Evolutionary conservation across 768 basidiomycete genomes (phyloP).

Genomic region (Pulveroboletus frians): DNA sequence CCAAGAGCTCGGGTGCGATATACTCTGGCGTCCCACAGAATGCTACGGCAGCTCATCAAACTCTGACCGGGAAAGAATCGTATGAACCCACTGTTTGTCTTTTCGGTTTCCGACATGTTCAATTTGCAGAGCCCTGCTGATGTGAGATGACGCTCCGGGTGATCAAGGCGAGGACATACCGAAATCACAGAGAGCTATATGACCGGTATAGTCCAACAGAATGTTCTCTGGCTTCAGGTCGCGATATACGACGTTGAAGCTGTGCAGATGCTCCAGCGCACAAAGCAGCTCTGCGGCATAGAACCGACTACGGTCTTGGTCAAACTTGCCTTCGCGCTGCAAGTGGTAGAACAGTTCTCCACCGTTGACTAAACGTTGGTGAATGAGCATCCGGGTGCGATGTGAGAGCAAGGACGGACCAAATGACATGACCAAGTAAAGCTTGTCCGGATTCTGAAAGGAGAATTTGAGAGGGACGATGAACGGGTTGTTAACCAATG

Average conservation of each 20-base stretch:
- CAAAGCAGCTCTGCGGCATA: slow-evolving; percentile 97
- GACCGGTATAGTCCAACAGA: slow-evolving; percentile 92
- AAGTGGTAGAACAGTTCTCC: slow-evolving; percentile 98
- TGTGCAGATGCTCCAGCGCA: slow-evolving; percentile 92
- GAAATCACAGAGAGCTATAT: slow-evolving; percentile 97
- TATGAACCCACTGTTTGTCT: slow-evolving; percentile 80
- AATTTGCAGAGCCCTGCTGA: slow-evolving; percentile 75
- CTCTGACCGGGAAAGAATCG: neutral
- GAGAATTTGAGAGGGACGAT: slow-evolving; percentile 99
- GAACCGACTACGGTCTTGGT: slow-evolving; percentile 88
- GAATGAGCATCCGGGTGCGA: neutral
- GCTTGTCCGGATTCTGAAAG: slow-evolving; percentile 95
- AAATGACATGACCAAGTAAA: slow-evolving; percentile 97
- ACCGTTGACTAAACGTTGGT: slow-evolving; percentile 67
- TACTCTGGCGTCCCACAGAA: slow-evolving; percentile 99
- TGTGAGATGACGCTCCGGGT: slow-evolving; percentile 2
- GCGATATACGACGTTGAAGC: slow-evolving; percentile 97
- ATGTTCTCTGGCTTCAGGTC: slow-evolving; percentile 99
- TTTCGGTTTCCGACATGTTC: slow-evolving; percentile 97
- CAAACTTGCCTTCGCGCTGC: slow-evolving; percentile 94
- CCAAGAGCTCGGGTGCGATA: slow-evolving; percentile 94
- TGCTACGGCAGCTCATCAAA: slow-evolving; percentile 39
- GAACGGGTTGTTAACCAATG: slow-evolving; percentile 97
- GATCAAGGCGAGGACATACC: slow-evolving; percentile 37
- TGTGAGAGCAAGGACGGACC: slow-evolving; percentile 42